A percentile compares a stretch with the other conserved stretches of the same genome.
Conservation (phyloP, 345 rosid genomes). For the Camelina sativa region DNA sequence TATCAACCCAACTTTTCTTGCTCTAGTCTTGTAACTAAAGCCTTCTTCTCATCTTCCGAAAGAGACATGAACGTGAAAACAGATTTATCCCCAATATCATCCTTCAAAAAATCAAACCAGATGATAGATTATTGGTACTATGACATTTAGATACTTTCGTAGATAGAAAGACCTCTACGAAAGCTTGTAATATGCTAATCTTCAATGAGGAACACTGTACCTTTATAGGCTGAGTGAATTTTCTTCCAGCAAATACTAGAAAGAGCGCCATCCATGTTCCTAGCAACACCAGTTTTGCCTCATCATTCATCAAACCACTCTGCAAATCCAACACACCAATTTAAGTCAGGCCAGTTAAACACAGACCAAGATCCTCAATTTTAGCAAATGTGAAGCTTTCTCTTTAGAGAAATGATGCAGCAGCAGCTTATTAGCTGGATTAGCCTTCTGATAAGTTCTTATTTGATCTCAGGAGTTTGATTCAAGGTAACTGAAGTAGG, state of each 20-base stretch:
- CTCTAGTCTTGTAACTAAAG: constrained; percentile 68
- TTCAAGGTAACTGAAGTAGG: constrained; percentile 24
- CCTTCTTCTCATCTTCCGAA: constrained; percentile 70
- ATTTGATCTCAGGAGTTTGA: constrained; percentile 5
- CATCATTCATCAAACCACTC: constrained; percentile 83
- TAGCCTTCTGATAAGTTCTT: background rate
- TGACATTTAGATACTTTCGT: constrained; percentile 1
- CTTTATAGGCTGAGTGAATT: constrained; percentile 93
- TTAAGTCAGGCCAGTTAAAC: background rate
- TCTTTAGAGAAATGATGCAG: background rate
- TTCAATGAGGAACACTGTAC: constrained; percentile 41
- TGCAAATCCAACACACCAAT: constrained; percentile 40
- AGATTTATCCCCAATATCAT: constrained; percentile 95
- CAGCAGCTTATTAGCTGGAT: background rate
- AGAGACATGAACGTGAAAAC: constrained; percentile 86
- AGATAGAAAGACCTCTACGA: background rate
- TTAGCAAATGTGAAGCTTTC: background rate
- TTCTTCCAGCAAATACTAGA: constrained; percentile 85
- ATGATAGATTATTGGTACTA: constrained; percentile 13
- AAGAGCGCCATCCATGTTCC: constrained; percentile 88
- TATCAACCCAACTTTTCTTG: constrained; percentile 49
- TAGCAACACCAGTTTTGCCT: constrained; percentile 64
- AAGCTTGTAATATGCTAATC: constrained; percentile 2
- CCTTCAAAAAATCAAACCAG: constrained; percentile 53
- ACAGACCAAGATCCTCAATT: background rate